Evolutionary conservation across 495 filamentous ascomycete genomes (phyloP), one percentile per base, ranked within the genome.

Genomic region (Extremus antarcticus): DNA sequence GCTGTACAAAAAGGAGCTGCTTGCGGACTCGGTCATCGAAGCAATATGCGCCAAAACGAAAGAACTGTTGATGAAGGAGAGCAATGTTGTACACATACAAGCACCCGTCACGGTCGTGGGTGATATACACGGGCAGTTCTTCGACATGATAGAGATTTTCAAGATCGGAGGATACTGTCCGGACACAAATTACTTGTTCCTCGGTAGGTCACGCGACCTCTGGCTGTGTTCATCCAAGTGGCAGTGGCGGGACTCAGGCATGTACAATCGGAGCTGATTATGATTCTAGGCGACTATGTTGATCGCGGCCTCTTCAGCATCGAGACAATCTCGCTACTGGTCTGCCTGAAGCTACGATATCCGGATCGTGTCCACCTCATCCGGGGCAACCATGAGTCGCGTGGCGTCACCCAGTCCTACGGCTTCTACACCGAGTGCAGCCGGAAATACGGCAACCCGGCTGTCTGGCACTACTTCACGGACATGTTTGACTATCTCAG

Each of bases 401-500:
- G 92, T 50, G 92, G 92, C 55, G 92, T 98, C 21, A 98, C 92
- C 8, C 92, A 98, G 69, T 96, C 90, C 39, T 98, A 98, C 70
- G 92, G 92, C 48, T 98, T 98, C 72, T 98, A 98, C 65, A 98
- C 92, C 2, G 92, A 98, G 67, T 98, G 92, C 69, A 88, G 85
- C 15, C 84, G 92, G 51, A 98, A 98, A 69, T 98, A 98, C 69
- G 91, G 90, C 55, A 95, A 92, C 69, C 88, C 92, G 29, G 95
- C 92, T 59, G 94, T 98, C 10, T 98, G 92, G 92, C 94, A 97
- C 67, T 91, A 96, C 69, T 98, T 98, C 64, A 98, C 92, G 50
- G 92, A 98, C 71, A 96, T 98, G 91, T 98, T 98, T 71, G 92
- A 98, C 72, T 98, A 91, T 66, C 78, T 98, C 51, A 95, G 91